phyloP scores from a whole-genome alignment of 2,329 filamentous ascomycete species.

The Phyllosticta capitalensis region DNA sequence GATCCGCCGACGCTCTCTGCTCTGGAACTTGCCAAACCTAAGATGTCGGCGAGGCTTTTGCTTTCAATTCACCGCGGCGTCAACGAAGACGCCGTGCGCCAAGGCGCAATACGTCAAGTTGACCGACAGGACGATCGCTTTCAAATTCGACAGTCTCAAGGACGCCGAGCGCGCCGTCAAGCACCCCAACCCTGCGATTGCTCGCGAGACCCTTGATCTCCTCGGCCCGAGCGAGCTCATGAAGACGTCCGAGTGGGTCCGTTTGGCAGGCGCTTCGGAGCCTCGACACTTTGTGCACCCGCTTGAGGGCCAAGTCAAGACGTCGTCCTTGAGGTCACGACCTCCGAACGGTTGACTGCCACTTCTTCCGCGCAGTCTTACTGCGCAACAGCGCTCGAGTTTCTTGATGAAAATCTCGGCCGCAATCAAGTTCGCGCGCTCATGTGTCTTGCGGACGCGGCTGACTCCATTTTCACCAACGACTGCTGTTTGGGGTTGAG shows the following conservation, averaged over 20 bases:
- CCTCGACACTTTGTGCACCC: conserved; percentile 18
- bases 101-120: conserved; percentile 9
- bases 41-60: too few species aligned
- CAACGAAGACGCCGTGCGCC: background rate
- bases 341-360: too few species aligned
- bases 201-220: conserved; percentile 11
- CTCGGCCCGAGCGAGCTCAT: conserved; percentile 17
- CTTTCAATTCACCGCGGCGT: too few species aligned
- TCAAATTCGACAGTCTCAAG: conserved; percentile 31
- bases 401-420: conserved; percentile 15
- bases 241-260: conserved; percentile 18
- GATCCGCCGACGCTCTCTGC: too few species aligned
- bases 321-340: conserved; percentile 11
- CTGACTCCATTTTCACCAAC: conserved; percentile 13
- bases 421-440: conserved; percentile 13
- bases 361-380: background rate
- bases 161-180: conserved; percentile 23
- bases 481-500: conserved; percentile 13
- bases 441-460: background rate
- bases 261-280: conserved; percentile 16
- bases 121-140: conserved; percentile 12
- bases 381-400: conserved; percentile 12
- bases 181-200: conserved; percentile 4
- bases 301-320: conserved; percentile 27
- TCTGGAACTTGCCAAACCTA: too few species aligned